Conservation (phyloP, 768 basidiomycete genomes). For the Lyophyllum atratum region DNA sequence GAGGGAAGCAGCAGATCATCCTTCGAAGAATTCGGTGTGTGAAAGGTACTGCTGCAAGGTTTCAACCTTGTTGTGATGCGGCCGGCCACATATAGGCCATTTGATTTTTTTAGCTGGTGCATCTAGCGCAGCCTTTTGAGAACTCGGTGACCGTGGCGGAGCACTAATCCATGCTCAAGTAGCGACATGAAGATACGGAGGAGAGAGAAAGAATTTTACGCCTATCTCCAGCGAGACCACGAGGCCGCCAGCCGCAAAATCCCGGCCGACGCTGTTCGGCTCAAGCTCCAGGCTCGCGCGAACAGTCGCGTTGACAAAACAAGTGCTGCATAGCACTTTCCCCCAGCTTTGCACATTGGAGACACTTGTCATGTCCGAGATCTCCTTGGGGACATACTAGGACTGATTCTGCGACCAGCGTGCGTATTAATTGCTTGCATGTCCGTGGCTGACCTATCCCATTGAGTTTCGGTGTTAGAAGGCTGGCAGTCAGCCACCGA, state of each 20-base stretch:
- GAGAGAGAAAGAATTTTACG: neutral
- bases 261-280: neutral
- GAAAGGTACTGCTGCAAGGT: constrained; percentile 13
- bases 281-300: neutral
- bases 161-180: neutral
- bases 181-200: neutral
- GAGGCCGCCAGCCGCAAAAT: neutral
- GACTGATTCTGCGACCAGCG: neutral
- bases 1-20: constrained; percentile 26
- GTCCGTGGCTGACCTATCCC: neutral
- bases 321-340: neutral
- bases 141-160: neutral
- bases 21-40: constrained; percentile 23
- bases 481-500: neutral
- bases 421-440: neutral
- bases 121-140: neutral
- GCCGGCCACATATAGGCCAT: constrained; percentile 16
- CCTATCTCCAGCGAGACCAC: neutral
- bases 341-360: neutral
- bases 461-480: neutral
- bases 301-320: neutral
- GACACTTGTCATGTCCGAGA: neutral
- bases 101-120: neutral
- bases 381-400: neutral
- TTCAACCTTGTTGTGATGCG: constrained; percentile 9